phyloP scores from a whole-genome alignment of 352 stramenopile species.

The Thraustochytrium striatum region DNA sequence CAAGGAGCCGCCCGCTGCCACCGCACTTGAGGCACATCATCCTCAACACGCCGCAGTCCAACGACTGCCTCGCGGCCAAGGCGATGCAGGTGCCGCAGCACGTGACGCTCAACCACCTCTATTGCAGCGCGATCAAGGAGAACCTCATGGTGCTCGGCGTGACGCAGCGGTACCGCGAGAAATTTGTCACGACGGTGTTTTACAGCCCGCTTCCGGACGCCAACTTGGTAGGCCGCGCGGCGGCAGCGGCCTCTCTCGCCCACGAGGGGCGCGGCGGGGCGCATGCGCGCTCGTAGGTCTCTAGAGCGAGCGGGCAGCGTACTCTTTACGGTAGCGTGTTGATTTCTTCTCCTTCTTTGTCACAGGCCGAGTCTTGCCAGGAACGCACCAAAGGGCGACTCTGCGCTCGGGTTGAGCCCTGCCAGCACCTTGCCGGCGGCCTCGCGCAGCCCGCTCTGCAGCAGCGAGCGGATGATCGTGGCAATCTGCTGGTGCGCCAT shows the following conservation, averaged over 20 bases:
- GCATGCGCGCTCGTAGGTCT: background rate
- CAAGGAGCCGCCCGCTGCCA: slow-evolving; percentile 94
- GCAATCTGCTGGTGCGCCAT: background rate
- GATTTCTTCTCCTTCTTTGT: too few relatives aligned
- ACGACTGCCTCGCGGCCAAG: slow-evolving; percentile 76
- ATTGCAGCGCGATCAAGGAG: slow-evolving; percentile 97
- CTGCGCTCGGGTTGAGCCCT: too few relatives aligned
- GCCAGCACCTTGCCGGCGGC: too few relatives aligned
- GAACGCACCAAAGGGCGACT: too few relatives aligned
- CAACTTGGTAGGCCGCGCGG: slow-evolving; percentile 12
- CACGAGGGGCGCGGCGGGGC: background rate
- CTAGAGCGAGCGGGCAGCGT: too few relatives aligned
- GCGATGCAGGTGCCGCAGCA: slow-evolving; percentile 82
- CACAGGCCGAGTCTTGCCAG: too few relatives aligned
- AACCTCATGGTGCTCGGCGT: slow-evolving; percentile 99
- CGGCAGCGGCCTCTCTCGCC: background rate
- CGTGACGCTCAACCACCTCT: slow-evolving; percentile 98
- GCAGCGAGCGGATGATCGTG: background rate
- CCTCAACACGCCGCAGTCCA: slow-evolving; percentile 92
- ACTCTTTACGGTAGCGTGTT: too few relatives aligned
- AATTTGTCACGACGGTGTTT: slow-evolving; percentile 97
- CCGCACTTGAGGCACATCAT: slow-evolving; percentile 98
- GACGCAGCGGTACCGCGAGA: slow-evolving; percentile 93
- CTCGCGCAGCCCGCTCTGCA: too few relatives aligned
- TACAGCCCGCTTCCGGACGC: slow-evolving; percentile 82